These are phyloP conservation scores for Euphorbia celastroides DNA, from an alignment of 441 rosid species.

Conservation along the genomic window DNA sequence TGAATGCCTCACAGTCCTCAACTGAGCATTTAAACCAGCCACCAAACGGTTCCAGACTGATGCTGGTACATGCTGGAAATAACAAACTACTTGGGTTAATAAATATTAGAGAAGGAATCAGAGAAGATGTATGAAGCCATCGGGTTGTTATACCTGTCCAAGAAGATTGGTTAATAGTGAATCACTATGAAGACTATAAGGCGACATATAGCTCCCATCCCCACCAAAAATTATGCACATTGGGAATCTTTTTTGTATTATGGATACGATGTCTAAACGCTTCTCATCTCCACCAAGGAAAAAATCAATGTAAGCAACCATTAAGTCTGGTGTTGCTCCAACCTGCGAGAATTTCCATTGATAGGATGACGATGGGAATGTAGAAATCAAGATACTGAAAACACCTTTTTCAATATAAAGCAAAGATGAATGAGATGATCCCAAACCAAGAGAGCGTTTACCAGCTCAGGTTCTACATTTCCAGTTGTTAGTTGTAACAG, in stretches of 20 bases:
- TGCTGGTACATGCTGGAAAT: slow-evolving; percentile 79
- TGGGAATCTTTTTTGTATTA: slow-evolving; percentile 87
- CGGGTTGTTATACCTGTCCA: slow-evolving; percentile 61
- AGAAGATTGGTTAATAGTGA: slow-evolving; percentile 77
- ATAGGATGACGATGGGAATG: slow-evolving; percentile 10
- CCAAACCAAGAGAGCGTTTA: not conserved
- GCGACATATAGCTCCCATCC: slow-evolving; percentile 97
- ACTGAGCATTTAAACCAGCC: slow-evolving; percentile 92
- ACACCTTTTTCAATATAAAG: not conserved
- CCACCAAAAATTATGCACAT: slow-evolving; percentile 99
- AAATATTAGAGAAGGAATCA: slow-evolving; percentile 10
- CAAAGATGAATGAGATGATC: not conserved
- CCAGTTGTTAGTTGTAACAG: slow-evolving; percentile 3
- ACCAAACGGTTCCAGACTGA: slow-evolving; percentile 95
- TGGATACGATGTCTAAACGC: slow-evolving; percentile 88
- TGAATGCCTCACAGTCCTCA: slow-evolving; percentile 91
- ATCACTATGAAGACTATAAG: slow-evolving; percentile 81
- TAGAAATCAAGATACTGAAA: not conserved
- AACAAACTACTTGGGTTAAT: slow-evolving; percentile 7
- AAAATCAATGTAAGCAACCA: slow-evolving; percentile 94
- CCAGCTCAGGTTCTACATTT: not conserved
- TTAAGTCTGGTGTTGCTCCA: slow-evolving; percentile 93
- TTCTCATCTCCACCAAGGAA: slow-evolving; percentile 99
- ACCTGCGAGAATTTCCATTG: slow-evolving; percentile 47
- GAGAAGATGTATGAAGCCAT: not conserved